A percentile compares a stretch with the other conserved stretches of the same genome.
These are phyloP conservation scores for Nakazawaea molendinolei DNA, from an alignment of 805 yeast species.

Conservation along the genomic window DNA sequence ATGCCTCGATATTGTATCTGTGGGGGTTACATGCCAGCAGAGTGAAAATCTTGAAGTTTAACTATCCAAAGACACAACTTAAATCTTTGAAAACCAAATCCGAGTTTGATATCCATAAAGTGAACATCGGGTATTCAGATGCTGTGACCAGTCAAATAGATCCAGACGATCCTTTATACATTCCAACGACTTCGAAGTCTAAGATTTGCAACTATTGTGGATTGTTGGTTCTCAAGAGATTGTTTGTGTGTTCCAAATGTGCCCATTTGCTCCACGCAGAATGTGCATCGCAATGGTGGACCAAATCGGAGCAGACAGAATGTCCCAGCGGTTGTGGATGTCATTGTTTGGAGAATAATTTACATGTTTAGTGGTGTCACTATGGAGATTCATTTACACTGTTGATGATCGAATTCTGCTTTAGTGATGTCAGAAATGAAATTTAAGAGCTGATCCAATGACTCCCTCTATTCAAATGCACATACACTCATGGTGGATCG, in stretches of 20 bases:
- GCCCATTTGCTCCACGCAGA: conserved; percentile 72
- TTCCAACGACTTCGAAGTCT: conserved; percentile 6
- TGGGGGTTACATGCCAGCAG: conserved; percentile 86
- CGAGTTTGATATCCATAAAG: conserved; percentile 28
- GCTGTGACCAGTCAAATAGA: conserved; percentile 12
- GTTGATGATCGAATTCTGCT: too few species aligned
- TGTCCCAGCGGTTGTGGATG: conserved; percentile 91
- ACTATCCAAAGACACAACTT: conserved; percentile 27
- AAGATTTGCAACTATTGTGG: conserved; percentile 64
- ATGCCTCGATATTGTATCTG: conserved; percentile 66
- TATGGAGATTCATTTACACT: too few species aligned
- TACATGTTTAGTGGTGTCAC: too few species aligned
- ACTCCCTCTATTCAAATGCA: too few species aligned
- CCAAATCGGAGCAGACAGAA: conserved; percentile 32
- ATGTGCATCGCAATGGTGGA: conserved; percentile 85
- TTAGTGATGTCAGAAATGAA: too few species aligned
- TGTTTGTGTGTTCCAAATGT: conserved; percentile 66
- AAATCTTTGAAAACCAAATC: conserved; percentile 16
- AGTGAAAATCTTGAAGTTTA: conserved; percentile 70
- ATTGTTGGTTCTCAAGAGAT: conserved; percentile 48
- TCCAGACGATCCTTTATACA: conserved; percentile 7
- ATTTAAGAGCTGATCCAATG: too few species aligned
- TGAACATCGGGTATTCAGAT: conserved; percentile 24
- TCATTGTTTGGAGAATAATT: conserved; percentile 35
- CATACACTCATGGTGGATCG: too few species aligned